phyloP scores from a whole-genome alignment of 352 stramenopile species.

The Phytophthora cajani region DNA sequence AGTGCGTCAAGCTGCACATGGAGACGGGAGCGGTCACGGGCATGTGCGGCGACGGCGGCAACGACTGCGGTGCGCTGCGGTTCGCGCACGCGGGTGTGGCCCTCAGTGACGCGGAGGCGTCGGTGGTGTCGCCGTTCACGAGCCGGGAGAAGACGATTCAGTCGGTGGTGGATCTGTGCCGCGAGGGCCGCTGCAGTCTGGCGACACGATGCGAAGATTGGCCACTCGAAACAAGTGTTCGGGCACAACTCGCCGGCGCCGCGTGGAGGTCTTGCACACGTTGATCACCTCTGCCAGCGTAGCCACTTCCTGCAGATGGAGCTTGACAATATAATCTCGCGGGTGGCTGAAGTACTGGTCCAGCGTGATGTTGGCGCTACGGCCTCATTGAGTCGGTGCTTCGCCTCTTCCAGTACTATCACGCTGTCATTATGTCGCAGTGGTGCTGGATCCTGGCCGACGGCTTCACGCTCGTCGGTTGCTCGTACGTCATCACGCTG shows the following conservation, averaged over 20 bases:
- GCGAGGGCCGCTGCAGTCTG: constrained; percentile 87
- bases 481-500: constrained; percentile 80
- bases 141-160: constrained; percentile 78
- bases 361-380: no score
- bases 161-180: constrained; percentile 84
- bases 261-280: no score
- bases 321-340: no score
- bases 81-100: constrained; percentile 81
- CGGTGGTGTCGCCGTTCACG: constrained; percentile 85
- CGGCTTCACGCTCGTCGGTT: constrained; percentile 64
- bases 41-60: constrained; percentile 71
- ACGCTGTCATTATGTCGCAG: constrained; percentile 72
- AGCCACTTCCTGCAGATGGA: no score
- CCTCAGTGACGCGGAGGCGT: constrained; percentile 76
- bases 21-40: constrained; percentile 46
- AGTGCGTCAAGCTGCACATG: constrained; percentile 51
- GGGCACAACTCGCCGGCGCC: no score
- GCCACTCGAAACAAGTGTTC: no score
- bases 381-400: constrained; percentile 74
- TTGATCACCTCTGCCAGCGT: no score
- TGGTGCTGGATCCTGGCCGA: constrained; percentile 80
- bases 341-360: no score
- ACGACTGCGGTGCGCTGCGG: constrained; percentile 85
- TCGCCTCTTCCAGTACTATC: constrained; percentile 75
- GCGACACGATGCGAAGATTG: no score